These are phyloP conservation scores for Halophytophthora polymorphica DNA, from an alignment of 352 stramenopile species.

Conservation along the genomic window DNA sequence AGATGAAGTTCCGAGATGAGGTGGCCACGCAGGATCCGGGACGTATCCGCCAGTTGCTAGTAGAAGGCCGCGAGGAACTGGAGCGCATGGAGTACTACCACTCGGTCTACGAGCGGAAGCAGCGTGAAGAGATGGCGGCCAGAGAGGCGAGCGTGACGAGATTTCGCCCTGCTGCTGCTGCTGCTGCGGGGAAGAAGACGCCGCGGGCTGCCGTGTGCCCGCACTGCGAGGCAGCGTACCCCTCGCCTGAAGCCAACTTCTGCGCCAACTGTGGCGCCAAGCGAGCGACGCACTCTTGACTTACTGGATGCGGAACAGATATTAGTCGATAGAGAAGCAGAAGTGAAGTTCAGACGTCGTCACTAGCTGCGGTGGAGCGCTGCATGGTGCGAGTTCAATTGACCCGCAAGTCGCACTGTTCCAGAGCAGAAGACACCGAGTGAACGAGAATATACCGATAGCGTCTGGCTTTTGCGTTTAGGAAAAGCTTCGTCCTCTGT, in stretches of 20 bases:
- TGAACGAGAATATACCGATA: no score
- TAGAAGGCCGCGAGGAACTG: constrained; percentile 70
- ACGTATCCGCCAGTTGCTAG: constrained; percentile 50
- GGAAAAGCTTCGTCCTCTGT: no score
- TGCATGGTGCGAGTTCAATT: not conserved
- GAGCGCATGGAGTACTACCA: constrained; percentile 88
- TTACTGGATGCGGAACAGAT: not conserved
- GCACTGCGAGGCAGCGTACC: constrained; percentile 41
- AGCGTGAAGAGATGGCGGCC: constrained; percentile 23
- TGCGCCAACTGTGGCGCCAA: constrained; percentile 72
- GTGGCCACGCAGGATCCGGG: constrained; percentile 43
- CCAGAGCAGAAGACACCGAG: not conserved
- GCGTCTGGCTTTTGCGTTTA: no score
- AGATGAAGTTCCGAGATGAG: constrained; percentile 77
- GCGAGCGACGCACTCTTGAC: constrained; percentile 27
- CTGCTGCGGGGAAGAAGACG: constrained; percentile 1
- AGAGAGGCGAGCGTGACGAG: constrained; percentile 2
- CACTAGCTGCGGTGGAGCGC: no score
- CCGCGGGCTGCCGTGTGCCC: constrained; percentile 22
- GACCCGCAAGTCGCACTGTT: not conserved
- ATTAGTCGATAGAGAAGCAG: constrained; percentile 8
- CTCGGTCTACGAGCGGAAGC: constrained; percentile 70
- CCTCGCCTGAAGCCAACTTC: constrained; percentile 58
- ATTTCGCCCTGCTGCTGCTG: not conserved
- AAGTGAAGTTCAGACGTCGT: not conserved